Evolutionary conservation across 2,329 filamentous ascomycete species (phyloP), one percentile per base, ranked within the genome.

Genomic region (Aureobasidium leucospermi): DNA sequence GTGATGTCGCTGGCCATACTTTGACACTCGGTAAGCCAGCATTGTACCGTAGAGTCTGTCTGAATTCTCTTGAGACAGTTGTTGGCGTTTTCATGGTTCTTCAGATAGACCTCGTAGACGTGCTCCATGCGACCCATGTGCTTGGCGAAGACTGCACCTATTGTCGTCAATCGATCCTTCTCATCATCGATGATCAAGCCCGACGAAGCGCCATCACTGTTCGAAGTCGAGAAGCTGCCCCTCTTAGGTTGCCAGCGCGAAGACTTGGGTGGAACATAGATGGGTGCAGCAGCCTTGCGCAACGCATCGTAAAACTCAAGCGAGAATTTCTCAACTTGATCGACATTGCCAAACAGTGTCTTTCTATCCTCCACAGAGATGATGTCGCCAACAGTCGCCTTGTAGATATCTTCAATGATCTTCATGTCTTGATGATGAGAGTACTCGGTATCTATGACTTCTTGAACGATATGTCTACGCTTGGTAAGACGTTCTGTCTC

Each of bases 351-450:
- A 72, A 99, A 99, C 15, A 99, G 84, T 11, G 89, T 81, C 70
- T 92, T 96, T 67, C 95, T 86, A 63, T 96, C 96, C 64, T 93
- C 89, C 43, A 83, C 78, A 45, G 88, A 89, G 31, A 96, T 82
- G 63, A 90, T 85, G 8, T 90, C 85, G 59, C 89, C 91, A 7
- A 67, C 70, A 0, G 94, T 97, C 45, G 90, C 91, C 73, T 95
- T 96, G 79, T 97, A 99, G 58, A 99, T 97, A 69, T 97, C 92
- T 68, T 96, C 90, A 2, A 96, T 88, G 57, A 99, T 93, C 71
- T 92, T 96, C 90, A 99, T 93, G 71, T 99, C 94, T 64, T 90
- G 85, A 60, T 95, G 86, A 73, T 96, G 97, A 6, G 87, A 86
- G 49, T 90, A 86, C 71, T 99, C 94, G 0, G 94, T 99, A 68